Evolutionary conservation across 108 stramenopile genomes (phyloP).

Genomic region (Nitzschia sp.): DNA sequence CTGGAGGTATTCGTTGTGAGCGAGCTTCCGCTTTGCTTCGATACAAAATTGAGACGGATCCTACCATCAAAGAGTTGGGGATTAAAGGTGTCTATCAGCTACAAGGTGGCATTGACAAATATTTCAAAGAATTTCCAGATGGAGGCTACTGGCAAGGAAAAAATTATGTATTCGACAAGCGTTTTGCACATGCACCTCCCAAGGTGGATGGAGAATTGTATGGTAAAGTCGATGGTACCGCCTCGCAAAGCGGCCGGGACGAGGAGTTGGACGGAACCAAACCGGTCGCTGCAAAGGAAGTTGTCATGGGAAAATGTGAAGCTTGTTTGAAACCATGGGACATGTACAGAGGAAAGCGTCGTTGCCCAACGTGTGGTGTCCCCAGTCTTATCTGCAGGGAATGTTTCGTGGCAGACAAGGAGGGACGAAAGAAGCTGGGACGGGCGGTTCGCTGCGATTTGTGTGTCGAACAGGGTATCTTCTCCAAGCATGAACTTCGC

Average conservation of each 20-base stretch:
- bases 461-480: conserved; percentile 61
- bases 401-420: conserved; percentile 55
- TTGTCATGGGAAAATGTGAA: conserved; percentile 76
- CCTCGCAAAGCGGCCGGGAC: conserved; percentile 15
- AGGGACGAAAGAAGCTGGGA: conserved; percentile 42
- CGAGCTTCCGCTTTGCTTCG: conserved; percentile 85
- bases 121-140: conserved; percentile 72
- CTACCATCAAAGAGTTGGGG: conserved; percentile 57
- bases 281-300: conserved; percentile 8
- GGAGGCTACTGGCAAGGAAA: conserved; percentile 83
- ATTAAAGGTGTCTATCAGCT: conserved; percentile 87
- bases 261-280: neutral
- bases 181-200: conserved; percentile 84
- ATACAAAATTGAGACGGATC: conserved; percentile 71
- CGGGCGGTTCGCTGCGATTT: conserved; percentile 56
- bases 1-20: conserved; percentile 86
- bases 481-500: conserved; percentile 48
- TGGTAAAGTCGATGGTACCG: conserved; percentile 25
- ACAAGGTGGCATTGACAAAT: conserved; percentile 88
- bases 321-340: conserved; percentile 86
- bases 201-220: conserved; percentile 49
- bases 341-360: conserved; percentile 86
- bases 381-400: conserved; percentile 79
- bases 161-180: conserved; percentile 86
- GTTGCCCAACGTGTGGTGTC: conserved; percentile 90